These are phyloP conservation scores for Wakefieldia striispora DNA, from an alignment of 768 basidiomycete genomes.

Conservation along the genomic window DNA sequence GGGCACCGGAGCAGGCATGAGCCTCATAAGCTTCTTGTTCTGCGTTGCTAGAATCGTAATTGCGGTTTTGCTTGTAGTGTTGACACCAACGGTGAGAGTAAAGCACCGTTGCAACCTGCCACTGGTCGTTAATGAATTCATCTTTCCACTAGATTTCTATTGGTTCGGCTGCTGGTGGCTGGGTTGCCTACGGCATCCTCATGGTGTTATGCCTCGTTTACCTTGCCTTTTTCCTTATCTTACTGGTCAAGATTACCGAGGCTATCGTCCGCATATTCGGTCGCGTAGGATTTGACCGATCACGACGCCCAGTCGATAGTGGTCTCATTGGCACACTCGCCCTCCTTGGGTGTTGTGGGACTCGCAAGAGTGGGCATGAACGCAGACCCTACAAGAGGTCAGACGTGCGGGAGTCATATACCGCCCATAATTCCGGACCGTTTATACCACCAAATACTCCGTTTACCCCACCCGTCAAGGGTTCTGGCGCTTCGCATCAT, in stretches of 20 bases:
- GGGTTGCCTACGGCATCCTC: constrained; percentile 93
- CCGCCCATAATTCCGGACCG: constrained; percentile 43
- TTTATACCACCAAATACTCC: constrained; percentile 44
- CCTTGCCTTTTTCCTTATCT: constrained; percentile 76
- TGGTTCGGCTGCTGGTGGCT: constrained; percentile 75
- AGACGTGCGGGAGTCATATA: constrained; percentile 28
- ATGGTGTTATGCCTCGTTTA: constrained; percentile 81
- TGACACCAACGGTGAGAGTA: constrained; percentile 77
- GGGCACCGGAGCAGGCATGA: constrained; percentile 97
- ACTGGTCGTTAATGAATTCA: constrained; percentile 10
- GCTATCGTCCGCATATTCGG: constrained; percentile 76
- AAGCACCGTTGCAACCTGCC: background rate
- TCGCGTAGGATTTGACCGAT: constrained; percentile 80
- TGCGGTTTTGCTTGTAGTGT: constrained; percentile 85
- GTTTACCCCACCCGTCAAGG: constrained; percentile 27
- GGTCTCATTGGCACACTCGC: constrained; percentile 86
- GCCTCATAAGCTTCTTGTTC: constrained; percentile 89
- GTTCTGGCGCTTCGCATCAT: constrained; percentile 34
- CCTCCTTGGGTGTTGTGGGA: constrained; percentile 63
- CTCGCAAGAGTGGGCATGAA: constrained; percentile 37
- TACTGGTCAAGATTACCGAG: constrained; percentile 83
- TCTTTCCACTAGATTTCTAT: constrained; percentile 67
- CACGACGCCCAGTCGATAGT: constrained; percentile 73
- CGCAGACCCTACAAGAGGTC: constrained; percentile 25
- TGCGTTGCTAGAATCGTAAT: constrained; percentile 89